Evolutionary conservation across 306 rosid species (phyloP), one percentile per base, ranked within the genome.

Genomic region (Dryas alaskensis): DNA sequence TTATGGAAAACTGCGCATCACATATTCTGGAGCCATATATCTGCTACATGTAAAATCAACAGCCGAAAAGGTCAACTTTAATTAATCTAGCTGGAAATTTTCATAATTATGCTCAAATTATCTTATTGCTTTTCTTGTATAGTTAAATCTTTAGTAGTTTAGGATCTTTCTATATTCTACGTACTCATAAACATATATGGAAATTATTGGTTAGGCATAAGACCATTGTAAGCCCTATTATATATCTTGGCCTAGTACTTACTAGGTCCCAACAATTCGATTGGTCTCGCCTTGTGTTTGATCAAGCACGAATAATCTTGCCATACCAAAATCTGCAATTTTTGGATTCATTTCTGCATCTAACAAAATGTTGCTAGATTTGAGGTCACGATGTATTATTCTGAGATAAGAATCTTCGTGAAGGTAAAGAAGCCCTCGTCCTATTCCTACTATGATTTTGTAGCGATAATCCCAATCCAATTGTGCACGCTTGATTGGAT

Each of bases 221-320:
- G 22, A 22, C 22, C 22, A 22, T 22, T 22, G 22, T 22, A 60
- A 60, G 45, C 13, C 7, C 7, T 7, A 47, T 22, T 22, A 22
- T 22, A 22, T 10, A 47, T 10, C 51, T 12, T 47, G 10, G 51
- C 6, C 22, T 22, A 22, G 45, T 25, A 46, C 71, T 67, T 67
- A 67, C 57, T 66, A 48, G 7, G 72, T 68, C 2, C 72, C 72
- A 0, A 50, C 60, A 49, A 68, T 13, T 50, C 47, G 60, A 49
- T 4, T 31, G 7, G 72, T 68, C 31, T 31, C 27, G 14, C 40
- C 74, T 54, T 55, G 64, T 11, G 11, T 42, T 43, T 55, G 27
- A 50, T 68, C 47, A 2, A 37, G 0, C 31, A 47, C 2, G 12
- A 68, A 50, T 25, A 68, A 31, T 16, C 48, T 50, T 39, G 60